Evolutionary conservation across 345 rosid species (phyloP), one percentile per base, ranked within the genome.

Genomic region (Leavenworthia alabamica): DNA sequence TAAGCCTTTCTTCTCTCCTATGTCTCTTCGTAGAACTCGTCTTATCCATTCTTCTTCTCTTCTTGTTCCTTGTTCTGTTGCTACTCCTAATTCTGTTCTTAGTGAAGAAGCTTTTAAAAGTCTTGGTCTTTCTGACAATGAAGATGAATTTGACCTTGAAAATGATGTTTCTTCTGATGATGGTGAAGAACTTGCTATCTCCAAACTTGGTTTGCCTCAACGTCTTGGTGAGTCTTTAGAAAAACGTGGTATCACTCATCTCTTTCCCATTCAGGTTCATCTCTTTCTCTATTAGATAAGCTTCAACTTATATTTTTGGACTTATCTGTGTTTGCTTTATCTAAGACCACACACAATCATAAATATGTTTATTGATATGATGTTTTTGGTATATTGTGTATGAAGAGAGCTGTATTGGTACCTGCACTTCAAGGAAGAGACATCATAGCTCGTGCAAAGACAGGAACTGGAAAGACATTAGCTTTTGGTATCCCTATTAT

Each of bases 401-500:
- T 64, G 19, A 15, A 93, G 97, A 87, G 97, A 65, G 97, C 99
- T 71, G 99, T 93, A 62, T 60, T 89, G 20, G 60, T 73, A 35
- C 99, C 99, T 8, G 97, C 97, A 2, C 78, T 93, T 4, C 70
- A 93, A 82, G 97, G 97, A 40, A 76, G 85, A 40, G 99, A 93
- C 37, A 55, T 93, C 41, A 93, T 93, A 64, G 97, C 91, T 75
- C 96, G 99, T 74, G 99, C 99, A 1, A 89, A 89, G 81, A 93
- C 99, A 23, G 97, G 99, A 62, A 93, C 99, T 16, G 99, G 99
- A n/a, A 93, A 93, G 87, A 93, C 97, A 17, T 73, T 93, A 68
- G 99, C 99, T 56, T 93, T 93, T 33, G 99, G 97, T 23, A 89
- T 93, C 31, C 99, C 97, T 6, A 87, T 93, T 47, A 73, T 93